These are phyloP conservation scores for Kodamaea sagamina DNA, from an alignment of 805 yeast species.

Conservation along the genomic window DNA sequence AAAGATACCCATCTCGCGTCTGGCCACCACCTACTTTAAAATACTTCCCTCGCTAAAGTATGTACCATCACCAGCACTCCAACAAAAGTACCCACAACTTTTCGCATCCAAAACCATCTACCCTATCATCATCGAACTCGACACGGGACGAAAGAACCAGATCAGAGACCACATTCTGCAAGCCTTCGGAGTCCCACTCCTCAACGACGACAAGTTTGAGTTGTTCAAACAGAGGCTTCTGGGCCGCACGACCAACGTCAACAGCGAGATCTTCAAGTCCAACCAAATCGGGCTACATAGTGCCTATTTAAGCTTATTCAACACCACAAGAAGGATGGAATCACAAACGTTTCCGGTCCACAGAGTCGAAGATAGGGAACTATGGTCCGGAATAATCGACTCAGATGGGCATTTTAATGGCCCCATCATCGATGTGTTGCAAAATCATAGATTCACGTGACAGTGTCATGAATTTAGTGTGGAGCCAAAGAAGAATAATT, in stretches of 20 bases:
- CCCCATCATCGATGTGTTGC: neutral
- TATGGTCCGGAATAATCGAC: constrained; percentile 12
- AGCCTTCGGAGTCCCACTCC: constrained; percentile 20
- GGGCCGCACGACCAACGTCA: constrained; percentile 8
- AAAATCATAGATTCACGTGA: neutral
- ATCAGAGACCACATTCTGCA: constrained; percentile 26
- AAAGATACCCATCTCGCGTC: constrained; percentile 7
- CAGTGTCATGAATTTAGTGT: neutral
- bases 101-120: constrained; percentile 15
- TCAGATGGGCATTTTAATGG: neutral
- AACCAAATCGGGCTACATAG: constrained; percentile 29
- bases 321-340: constrained; percentile 3
- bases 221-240: constrained; percentile 16
- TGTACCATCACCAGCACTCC: constrained; percentile 9
- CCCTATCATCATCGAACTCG: constrained; percentile 23
- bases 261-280: constrained; percentile 18
- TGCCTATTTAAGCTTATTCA: constrained; percentile 16
- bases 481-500: constrained; percentile 4
- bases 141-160: constrained; percentile 29
- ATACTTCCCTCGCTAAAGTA: constrained; percentile 16
- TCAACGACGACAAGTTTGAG: constrained; percentile 26
- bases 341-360: constrained; percentile 4
- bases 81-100: constrained; percentile 17
- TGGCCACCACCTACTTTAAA: constrained; percentile 21
- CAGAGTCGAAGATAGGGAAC: constrained; percentile 9